These are phyloP conservation scores for Trametopsis cervina DNA, from an alignment of 768 basidiomycete species.

Conservation along the genomic window DNA sequence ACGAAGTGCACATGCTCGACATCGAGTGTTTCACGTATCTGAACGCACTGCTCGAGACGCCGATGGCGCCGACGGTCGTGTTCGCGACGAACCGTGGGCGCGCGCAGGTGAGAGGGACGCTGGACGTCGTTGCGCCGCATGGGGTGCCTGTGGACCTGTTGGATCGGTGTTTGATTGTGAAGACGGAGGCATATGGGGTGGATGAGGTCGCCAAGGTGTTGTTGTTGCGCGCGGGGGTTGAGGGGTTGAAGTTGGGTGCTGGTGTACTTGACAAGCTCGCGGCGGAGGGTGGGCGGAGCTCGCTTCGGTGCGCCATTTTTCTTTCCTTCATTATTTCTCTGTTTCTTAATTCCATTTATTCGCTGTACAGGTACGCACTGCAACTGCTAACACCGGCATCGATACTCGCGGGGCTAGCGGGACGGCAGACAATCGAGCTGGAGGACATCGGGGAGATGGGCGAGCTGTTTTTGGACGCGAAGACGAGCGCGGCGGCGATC, in stretches of 20 bases:
- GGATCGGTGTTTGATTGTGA: constrained; percentile 96
- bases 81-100: constrained; percentile 95
- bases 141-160: constrained; percentile 91
- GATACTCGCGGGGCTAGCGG: constrained; percentile 73
- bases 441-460: constrained; percentile 94
- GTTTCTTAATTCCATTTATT: too few species aligned
- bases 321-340: not conserved
- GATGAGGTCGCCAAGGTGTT: constrained; percentile 86
- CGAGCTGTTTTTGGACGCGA: constrained; percentile 92
- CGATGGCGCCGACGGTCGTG: constrained; percentile 96
- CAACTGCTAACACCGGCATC: constrained; percentile 89
- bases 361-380: constrained; percentile 72
- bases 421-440: constrained; percentile 72
- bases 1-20: constrained; percentile 99
- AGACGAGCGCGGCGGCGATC: constrained; percentile 40
- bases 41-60: constrained; percentile 90
- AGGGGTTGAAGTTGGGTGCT: constrained; percentile 69
- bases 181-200: constrained; percentile 75
- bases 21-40: constrained; percentile 99
- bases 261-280: constrained; percentile 80
- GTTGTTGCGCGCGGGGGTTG: constrained; percentile 78
- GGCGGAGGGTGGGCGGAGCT: constrained; percentile 74
- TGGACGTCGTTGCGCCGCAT: constrained; percentile 86
- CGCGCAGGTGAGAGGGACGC: constrained; percentile 87
- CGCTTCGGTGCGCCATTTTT: constrained; percentile 51